Percentiles rank a stretch among this genome's conserved stretches.
These are phyloP conservation scores for Boletus mariae DNA, from an alignment of 1,284 basidiomycete genomes.

Conservation along the genomic window DNA sequence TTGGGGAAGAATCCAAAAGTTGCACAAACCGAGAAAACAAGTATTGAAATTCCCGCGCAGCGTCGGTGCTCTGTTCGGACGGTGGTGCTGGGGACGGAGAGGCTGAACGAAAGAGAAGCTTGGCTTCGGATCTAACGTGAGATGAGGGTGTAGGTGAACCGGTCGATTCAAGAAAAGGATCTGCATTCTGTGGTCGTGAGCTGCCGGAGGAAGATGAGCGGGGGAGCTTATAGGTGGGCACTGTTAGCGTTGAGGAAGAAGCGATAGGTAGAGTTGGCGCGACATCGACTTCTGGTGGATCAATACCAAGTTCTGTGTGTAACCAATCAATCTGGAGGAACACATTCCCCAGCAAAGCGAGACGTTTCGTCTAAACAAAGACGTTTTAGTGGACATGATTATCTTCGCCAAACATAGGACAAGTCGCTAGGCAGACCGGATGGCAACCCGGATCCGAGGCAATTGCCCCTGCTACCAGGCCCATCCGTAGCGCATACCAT, in stretches of 20 bases:
- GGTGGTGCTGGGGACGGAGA: conserved; percentile 28
- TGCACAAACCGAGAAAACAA: conserved; percentile 61
- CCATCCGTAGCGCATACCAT: too few species aligned
- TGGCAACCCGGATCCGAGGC: background rate
- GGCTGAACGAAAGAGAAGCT: conserved; percentile 28
- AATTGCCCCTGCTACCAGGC: background rate
- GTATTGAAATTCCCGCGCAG: conserved; percentile 46
- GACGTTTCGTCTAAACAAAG: conserved; percentile 55
- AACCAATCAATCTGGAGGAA: conserved; percentile 76
- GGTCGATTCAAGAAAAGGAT: conserved; percentile 48
- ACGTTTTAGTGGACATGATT: conserved; percentile 4
- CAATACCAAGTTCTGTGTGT: conserved; percentile 73
- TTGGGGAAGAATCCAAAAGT: conserved; percentile 57
- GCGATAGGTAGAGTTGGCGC: conserved; percentile 10
- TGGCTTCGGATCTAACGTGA: conserved; percentile 30
- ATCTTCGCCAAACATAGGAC: background rate
- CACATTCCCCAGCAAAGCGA: conserved; percentile 56
- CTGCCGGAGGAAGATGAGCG: conserved; percentile 40
- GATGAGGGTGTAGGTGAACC: conserved; percentile 48
- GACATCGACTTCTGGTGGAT: conserved; percentile 50
- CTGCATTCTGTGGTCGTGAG: conserved; percentile 30
- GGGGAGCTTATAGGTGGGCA: conserved; percentile 33
- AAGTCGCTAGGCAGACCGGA: background rate
- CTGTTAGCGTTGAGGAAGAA: conserved; percentile 39
- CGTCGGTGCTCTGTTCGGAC: conserved; percentile 20